Evolutionary conservation across 768 basidiomycete species (phyloP).

Genomic region (Lyophyllum shimeji): DNA sequence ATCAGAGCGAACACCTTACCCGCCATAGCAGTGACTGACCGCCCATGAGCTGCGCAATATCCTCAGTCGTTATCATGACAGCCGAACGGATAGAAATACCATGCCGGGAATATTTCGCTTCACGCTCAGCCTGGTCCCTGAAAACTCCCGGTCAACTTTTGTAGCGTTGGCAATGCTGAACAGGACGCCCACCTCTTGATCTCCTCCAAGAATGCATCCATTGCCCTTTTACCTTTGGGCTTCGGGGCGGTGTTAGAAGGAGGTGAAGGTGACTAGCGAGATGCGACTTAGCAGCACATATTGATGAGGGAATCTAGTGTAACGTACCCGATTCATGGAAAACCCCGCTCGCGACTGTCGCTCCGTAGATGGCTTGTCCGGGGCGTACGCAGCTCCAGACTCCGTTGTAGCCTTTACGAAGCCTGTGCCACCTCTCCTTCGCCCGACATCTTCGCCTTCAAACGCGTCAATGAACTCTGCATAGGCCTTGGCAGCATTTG

Average conservation of each 20-base stretch:
- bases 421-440: constrained; percentile 47
- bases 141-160: constrained; percentile 8
- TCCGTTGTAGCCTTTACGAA: constrained; percentile 66
- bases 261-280: constrained; percentile 58
- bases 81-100: constrained; percentile 32
- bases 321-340: constrained; percentile 15
- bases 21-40: constrained; percentile 90
- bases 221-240: constrained; percentile 92
- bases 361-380: constrained; percentile 27
- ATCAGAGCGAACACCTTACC: constrained; percentile 43
- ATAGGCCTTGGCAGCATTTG: constrained; percentile 73
- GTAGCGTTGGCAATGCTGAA: neutral
- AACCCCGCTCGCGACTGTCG: constrained; percentile 9
- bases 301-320: neutral
- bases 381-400: constrained; percentile 45
- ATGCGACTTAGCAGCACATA: neutral
- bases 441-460: constrained; percentile 63
- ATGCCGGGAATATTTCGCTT: constrained; percentile 76
- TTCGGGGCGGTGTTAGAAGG: constrained; percentile 49
- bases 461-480: constrained; percentile 86
- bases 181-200: constrained; percentile 71
- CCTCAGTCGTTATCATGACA: neutral
- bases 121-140: constrained; percentile 92
- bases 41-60: constrained; percentile 46
- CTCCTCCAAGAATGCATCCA: constrained; percentile 96